Percentiles rank a stretch among this genome's conserved stretches.
These are phyloP conservation scores for Breviolum minutum DNA, from an alignment of 73 alveolate species.

Conservation along the genomic window DNA sequence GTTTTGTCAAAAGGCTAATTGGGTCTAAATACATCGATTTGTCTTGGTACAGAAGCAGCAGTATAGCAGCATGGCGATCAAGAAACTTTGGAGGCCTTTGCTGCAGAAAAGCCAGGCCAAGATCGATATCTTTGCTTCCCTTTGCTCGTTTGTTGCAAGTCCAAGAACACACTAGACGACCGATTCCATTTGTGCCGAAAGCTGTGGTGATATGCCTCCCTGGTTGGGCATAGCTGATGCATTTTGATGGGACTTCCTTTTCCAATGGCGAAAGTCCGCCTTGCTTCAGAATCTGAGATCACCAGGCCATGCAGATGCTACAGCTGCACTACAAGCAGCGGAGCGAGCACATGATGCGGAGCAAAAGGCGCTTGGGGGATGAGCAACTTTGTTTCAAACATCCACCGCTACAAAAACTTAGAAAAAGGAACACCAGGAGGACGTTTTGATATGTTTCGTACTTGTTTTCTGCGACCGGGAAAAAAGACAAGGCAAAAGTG, in stretches of 20 bases:
- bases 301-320: conserved; percentile 28
- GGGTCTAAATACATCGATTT: too few species aligned
- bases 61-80: not conserved
- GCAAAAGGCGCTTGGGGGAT: conserved; percentile 12
- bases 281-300: not conserved
- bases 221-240: too few species aligned
- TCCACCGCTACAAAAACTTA: too few species aligned
- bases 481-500: too few species aligned
- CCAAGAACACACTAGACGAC: not conserved
- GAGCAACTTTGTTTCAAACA: too few species aligned
- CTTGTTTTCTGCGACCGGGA: too few species aligned
- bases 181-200: not conserved
- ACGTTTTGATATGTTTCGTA: too few species aligned
- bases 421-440: too few species aligned
- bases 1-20: too few species aligned
- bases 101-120: not conserved
- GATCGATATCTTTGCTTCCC: not conserved
- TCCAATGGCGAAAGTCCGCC: too few species aligned
- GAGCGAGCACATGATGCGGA: conserved; percentile 25
- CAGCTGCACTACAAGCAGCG: conserved; percentile 43
- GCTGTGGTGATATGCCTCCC: too few species aligned
- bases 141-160: not conserved
- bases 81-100: conserved; percentile 17
- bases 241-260: too few species aligned
- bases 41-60: not conserved